These are phyloP conservation scores for Eucalyptus cloeziana DNA, from an alignment of 345 rosid genomes.

Conservation along the genomic window DNA sequence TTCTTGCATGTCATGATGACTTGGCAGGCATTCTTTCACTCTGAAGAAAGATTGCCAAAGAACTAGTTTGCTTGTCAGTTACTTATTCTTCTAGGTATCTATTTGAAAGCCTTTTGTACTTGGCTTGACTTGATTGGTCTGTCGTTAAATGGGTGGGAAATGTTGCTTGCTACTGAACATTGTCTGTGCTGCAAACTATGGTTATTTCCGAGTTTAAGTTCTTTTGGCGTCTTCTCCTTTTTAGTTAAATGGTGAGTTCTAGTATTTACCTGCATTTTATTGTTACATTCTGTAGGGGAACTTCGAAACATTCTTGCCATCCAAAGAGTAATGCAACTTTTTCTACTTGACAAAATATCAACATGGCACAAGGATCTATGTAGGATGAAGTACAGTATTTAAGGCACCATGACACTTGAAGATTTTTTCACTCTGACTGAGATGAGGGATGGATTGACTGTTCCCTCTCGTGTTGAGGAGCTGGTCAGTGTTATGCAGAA, in stretches of 20 bases:
- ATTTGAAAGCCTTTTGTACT: not conserved
- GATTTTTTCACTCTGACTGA: slow-evolving; percentile 86
- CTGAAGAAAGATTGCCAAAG: not conserved
- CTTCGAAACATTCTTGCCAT: not conserved
- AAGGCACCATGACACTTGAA: slow-evolving; percentile 72
- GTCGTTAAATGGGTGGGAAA: not conserved
- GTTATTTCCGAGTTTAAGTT: not conserved
- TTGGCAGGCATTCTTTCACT: not conserved
- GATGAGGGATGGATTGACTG: slow-evolving; percentile 85
- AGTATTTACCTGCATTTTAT: not conserved
- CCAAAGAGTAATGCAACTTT: not conserved
- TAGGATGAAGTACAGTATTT: slow-evolving; percentile 19
- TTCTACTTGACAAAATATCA: slow-evolving; percentile 16
- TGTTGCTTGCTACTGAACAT: not conserved
- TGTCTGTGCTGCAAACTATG: not conserved
- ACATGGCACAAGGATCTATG: slow-evolving; percentile 4
- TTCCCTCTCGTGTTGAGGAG: slow-evolving; percentile 68
- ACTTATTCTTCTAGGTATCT: not conserved
- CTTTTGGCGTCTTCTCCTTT: not conserved
- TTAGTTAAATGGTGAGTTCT: not conserved
- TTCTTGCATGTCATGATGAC: not conserved
- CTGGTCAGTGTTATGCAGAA: slow-evolving; percentile 61
- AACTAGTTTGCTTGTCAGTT: not conserved
- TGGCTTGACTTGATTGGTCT: not conserved
- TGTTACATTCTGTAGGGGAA: not conserved